Percentiles rank a stretch among this genome's conserved stretches.
phyloP scores from a whole-genome alignment of 768 basidiomycete genomes.

The Inosperma sp. region DNA sequence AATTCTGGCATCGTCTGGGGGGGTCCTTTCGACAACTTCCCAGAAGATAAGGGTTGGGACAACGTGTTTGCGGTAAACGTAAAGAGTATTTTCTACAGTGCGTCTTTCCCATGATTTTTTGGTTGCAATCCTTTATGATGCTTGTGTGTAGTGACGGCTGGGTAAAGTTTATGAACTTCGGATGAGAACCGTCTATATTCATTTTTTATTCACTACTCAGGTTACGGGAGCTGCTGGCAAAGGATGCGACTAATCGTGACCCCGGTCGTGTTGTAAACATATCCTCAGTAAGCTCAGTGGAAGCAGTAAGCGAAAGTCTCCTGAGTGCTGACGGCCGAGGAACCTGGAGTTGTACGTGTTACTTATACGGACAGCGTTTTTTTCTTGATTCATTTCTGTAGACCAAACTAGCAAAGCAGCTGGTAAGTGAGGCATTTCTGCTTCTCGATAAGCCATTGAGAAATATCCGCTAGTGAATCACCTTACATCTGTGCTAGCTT shows the following conservation, averaged over 20 bases:
- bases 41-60: constrained; percentile 85
- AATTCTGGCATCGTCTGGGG: constrained; percentile 84
- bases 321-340: constrained; percentile 56
- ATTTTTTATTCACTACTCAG: constrained; percentile 18
- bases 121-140: not conserved
- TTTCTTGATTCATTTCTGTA: constrained; percentile 23
- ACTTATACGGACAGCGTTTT: not conserved
- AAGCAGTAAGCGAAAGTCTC: constrained; percentile 44
- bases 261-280: constrained; percentile 81
- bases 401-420: constrained; percentile 86
- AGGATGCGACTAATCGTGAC: constrained; percentile 56
- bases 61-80: constrained; percentile 79
- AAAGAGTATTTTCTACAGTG: constrained; percentile 80
- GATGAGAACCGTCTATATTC: not conserved
- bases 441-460: not conserved
- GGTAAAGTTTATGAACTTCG: constrained; percentile 29
- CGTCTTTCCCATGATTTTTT: constrained; percentile 20
- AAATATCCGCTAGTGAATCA: constrained; percentile 55
- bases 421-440: constrained; percentile 30
- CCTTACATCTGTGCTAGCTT: constrained; percentile 66
- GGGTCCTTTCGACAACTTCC: constrained; percentile 60
- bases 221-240: constrained; percentile 58
- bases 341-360: constrained; percentile 71
- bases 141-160: constrained; percentile 44
- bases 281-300: constrained; percentile 63